Evolutionary conservation across 2,329 filamentous ascomycete genomes (phyloP).

Genomic region (Epichloe sibirici): DNA sequence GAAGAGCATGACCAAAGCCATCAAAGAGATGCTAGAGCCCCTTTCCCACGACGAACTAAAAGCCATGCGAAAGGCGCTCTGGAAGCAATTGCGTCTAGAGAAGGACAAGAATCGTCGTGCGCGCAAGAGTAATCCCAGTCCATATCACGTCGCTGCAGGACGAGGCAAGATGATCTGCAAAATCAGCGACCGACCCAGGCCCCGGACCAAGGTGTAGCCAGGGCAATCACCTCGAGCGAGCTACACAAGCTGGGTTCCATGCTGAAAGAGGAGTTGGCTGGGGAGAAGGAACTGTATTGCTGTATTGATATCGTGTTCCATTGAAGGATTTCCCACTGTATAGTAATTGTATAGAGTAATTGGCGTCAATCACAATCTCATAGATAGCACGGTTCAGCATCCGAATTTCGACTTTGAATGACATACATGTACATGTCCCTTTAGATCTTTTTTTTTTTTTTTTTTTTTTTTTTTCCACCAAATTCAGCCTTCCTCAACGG

Average conservation of each 20-base stretch:
- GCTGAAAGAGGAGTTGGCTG: constrained; percentile 1
- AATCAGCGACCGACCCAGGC: not conserved
- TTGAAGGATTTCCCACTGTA: not conserved
- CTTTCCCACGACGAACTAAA: constrained; percentile 20
- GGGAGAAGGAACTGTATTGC: not conserved
- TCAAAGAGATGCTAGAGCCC: constrained; percentile 16
- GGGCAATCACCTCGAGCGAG: constrained; percentile 1
- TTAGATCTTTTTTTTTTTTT: no score
- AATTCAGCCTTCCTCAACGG: no score
- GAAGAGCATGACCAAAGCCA: constrained; percentile 16
- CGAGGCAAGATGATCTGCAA: not conserved
- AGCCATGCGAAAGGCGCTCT: constrained; percentile 12
- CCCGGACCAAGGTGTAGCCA: not conserved
- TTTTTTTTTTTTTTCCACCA: no score
- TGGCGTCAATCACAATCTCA: no score
- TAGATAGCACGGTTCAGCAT: no score
- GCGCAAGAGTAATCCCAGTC: not conserved
- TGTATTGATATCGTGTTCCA: not conserved
- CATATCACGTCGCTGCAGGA: constrained; percentile 5
- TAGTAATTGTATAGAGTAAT: not conserved
- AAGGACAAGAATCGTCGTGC: not conserved
- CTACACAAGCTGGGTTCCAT: constrained; percentile 3
- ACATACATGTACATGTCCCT: no score
- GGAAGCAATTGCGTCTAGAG: constrained; percentile 8
- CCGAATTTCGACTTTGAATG: no score